phyloP scores from a whole-genome alignment of 139 green algal genomes.

The Coelastrella sp. region DNA sequence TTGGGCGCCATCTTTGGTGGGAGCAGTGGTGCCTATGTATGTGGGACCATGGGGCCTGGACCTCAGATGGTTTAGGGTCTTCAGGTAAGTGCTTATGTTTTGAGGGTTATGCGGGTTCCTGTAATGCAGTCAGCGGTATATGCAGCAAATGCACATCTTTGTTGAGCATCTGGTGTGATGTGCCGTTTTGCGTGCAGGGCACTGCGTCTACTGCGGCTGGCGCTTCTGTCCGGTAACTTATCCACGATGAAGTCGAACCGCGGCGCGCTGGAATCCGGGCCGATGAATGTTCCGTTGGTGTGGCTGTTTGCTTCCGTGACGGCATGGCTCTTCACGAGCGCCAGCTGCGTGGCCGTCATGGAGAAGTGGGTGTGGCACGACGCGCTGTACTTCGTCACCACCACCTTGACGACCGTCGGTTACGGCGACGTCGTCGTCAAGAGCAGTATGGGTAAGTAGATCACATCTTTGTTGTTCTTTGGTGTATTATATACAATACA shows the following conservation, averaged over 20 bases:
- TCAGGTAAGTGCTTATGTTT: no score
- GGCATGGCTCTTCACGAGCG: conserved; percentile 43
- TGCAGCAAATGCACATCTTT: no score
- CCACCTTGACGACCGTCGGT: conserved; percentile 80
- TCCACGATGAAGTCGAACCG: conserved; percentile 59
- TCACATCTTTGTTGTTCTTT: no score
- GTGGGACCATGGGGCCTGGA: conserved; percentile 59
- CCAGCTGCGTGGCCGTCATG: conserved; percentile 61
- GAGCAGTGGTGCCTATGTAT: conserved; percentile 41
- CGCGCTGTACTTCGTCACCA: conserved; percentile 84
- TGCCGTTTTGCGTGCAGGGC: conserved; percentile 57
- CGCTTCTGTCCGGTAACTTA: conserved; percentile 75
- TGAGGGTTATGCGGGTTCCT: not conserved
- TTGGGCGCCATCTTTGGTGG: conserved; percentile 78
- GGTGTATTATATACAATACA: no score
- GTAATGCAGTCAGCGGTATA: no score
- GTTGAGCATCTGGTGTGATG: no score
- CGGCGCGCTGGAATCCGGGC: conserved; percentile 63
- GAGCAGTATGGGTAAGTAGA: conserved; percentile 50
- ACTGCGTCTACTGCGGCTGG: conserved; percentile 79
- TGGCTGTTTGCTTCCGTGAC: conserved; percentile 76
- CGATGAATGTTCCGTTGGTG: conserved; percentile 75
- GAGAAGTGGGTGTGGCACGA: conserved; percentile 84
- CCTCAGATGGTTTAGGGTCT: conserved; percentile 81
- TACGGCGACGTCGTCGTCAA: conserved; percentile 81